Evolutionary conservation across 1,139 yeast species (phyloP).

Genomic region (Tardiomyces digboiensis): DNA sequence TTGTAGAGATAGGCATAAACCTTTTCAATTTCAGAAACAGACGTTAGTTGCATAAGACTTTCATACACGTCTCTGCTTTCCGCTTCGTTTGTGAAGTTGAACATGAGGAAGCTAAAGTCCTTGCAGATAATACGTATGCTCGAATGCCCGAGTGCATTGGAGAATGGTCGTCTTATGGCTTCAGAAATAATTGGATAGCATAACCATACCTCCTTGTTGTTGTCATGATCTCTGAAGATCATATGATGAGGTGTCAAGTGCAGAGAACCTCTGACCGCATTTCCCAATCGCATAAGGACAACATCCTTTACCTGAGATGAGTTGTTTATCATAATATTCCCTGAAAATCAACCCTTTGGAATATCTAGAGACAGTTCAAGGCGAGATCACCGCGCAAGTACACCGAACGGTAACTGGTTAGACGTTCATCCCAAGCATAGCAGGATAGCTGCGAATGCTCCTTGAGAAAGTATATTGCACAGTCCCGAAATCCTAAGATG

Average conservation of each 20-base stretch:
- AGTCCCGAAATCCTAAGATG: no score
- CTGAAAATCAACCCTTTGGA: no score
- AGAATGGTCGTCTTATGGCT: background rate
- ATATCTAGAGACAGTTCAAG: no score
- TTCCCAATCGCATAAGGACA: conserved; percentile 61
- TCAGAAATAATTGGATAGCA: conserved; percentile 73
- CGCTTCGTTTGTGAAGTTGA: conserved; percentile 55
- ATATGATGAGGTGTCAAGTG: conserved; percentile 81
- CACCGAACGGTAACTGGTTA: no score
- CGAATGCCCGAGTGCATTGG: conserved; percentile 10
- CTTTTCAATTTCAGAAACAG: conserved; percentile 42
- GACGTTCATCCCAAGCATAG: no score
- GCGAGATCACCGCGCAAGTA: no score
- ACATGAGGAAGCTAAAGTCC: conserved; percentile 78
- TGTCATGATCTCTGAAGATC: conserved; percentile 48
- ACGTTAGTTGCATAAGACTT: conserved; percentile 57
- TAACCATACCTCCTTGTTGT: conserved; percentile 72
- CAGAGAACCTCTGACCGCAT: conserved; percentile 53
- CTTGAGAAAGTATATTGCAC: no score
- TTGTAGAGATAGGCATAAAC: conserved; percentile 64
- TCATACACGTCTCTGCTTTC: conserved; percentile 66
- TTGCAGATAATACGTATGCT: conserved; percentile 64
- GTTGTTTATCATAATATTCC: background rate
- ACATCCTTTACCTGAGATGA: conserved; percentile 48
- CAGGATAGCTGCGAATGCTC: no score